These are phyloP conservation scores for Penicillium cinerascens DNA, from an alignment of 495 filamentous ascomycete species.

Conservation along the genomic window DNA sequence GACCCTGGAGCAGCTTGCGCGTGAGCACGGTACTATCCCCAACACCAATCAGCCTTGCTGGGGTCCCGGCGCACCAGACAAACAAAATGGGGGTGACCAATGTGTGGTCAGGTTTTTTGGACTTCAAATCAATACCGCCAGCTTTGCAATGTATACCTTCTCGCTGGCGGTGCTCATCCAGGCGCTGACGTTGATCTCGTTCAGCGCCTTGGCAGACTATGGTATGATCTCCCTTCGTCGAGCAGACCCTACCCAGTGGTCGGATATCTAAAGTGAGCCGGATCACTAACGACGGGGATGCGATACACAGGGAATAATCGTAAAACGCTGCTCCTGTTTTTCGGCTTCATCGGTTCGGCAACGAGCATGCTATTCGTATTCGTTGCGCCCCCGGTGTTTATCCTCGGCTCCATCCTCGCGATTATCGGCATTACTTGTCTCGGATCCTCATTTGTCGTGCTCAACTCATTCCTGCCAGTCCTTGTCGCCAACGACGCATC, in stretches of 20 bases:
- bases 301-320: slow-evolving; percentile 36
- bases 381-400: slow-evolving; percentile 63
- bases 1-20: slow-evolving; percentile 79
- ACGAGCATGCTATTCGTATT: slow-evolving; percentile 83
- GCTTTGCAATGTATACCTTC: slow-evolving; percentile 56
- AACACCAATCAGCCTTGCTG: slow-evolving; percentile 46
- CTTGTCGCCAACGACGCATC: slow-evolving; percentile 47
- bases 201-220: slow-evolving; percentile 52
- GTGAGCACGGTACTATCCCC: slow-evolving; percentile 73
- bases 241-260: background rate
- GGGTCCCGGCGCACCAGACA: slow-evolving; percentile 18
- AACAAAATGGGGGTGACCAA: slow-evolving; percentile 29
- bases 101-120: slow-evolving; percentile 47
- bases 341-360: slow-evolving; percentile 73
- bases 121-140: slow-evolving; percentile 46
- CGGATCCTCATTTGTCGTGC: slow-evolving; percentile 49
- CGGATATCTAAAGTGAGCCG: background rate
- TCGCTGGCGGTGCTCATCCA: slow-evolving; percentile 52
- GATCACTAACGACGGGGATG: background rate
- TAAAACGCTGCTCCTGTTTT: slow-evolving; percentile 73
- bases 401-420: slow-evolving; percentile 73
- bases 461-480: slow-evolving; percentile 51
- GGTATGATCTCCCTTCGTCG: slow-evolving; percentile 32
- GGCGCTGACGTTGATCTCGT: slow-evolving; percentile 50
- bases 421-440: slow-evolving; percentile 76